These are phyloP conservation scores for Syzygium aromaticum DNA, from an alignment of 345 rosid genomes.

Conservation along the genomic window DNA sequence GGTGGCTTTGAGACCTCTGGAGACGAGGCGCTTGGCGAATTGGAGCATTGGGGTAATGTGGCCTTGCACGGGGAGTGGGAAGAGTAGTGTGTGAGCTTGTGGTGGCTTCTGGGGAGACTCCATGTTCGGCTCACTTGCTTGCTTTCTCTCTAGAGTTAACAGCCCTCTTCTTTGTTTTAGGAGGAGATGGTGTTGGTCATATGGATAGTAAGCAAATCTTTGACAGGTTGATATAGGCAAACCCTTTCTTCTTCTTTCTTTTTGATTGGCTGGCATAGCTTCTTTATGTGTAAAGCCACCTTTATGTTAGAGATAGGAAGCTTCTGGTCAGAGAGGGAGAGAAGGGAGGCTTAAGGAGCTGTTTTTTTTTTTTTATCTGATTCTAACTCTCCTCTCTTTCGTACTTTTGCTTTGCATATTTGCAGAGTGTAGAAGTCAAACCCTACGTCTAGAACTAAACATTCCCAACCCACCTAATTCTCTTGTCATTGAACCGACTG, in stretches of 20 bases:
- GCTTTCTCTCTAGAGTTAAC: neutral
- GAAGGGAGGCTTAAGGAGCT: neutral
- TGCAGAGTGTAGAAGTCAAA: fast-evolving
- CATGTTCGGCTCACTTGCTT: neutral
- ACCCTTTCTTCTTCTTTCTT: neutral
- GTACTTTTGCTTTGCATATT: fast-evolving
- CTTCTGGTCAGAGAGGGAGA: neutral
- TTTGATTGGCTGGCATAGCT: neutral
- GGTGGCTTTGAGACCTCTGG: constrained; percentile 19
- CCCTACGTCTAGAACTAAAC: too few relatives aligned
- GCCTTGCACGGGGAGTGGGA: constrained; percentile 25
- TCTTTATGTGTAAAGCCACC: neutral
- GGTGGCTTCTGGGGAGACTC: neutral
- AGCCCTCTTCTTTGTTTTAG: neutral
- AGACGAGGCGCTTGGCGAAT: constrained; percentile 18
- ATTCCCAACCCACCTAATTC: neutral
- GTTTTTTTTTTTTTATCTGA: neutral
- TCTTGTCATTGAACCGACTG: neutral
- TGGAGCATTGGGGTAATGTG: constrained; percentile 35
- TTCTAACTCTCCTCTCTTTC: too few relatives aligned
- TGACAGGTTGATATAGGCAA: neutral
- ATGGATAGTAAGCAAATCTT: neutral
- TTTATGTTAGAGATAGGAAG: neutral
- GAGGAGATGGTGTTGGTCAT: neutral
- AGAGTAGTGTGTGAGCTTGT: constrained; percentile 15